Evolutionary conservation across 305 asterid species (phyloP), one percentile per base, ranked within the genome.

Genomic region (Fraxinus sp.): DNA sequence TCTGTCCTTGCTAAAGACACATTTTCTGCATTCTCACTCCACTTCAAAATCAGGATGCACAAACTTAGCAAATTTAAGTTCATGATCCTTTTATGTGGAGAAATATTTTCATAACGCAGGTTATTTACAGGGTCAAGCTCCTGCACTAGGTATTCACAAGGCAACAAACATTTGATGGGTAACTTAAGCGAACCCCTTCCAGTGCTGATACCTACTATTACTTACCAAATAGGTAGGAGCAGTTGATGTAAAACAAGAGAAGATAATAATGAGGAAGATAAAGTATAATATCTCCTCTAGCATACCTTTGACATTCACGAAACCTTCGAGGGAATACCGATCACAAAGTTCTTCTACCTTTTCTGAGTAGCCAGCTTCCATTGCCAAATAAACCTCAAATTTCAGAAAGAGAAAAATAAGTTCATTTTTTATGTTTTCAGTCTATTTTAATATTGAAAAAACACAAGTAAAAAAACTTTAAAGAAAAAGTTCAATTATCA

Each of bases 351-450:
- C 99, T 88, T 96, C 95, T 66, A 91, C 98, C 87, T 96, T 96
- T 87, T 96, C 99, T 46, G 39, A 46, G 85, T 96, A 94, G 81
- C 99, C 99, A 88, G 98, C 98, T 91, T 96, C 98, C 98, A 94
- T 87, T 55, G 99, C 98, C 88, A 96, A 87, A 89, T 96, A 94
- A 79, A 96, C 99, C 99, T 95, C 78, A 77, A 52, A 80, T 78
- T 81, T 30, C 49, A 82, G 87, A 77, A 7, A 49, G 52, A 68
- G 71, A 84, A 78, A 85, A 26, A 32, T 74, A 10, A 55, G 26
- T 74, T 79, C 46, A 79, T 5, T 76, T 84, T 16, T 37, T 44
- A 59, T 71, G 32, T 39, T 28, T 77, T 77, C 57, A 79, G 59
- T 36, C 77, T 59, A 37, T 32, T 76, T 52, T 62, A 39, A 81